These are phyloP conservation scores for Plantago coronopus DNA, from an alignment of 305 asterid genomes.

Conservation along the genomic window DNA sequence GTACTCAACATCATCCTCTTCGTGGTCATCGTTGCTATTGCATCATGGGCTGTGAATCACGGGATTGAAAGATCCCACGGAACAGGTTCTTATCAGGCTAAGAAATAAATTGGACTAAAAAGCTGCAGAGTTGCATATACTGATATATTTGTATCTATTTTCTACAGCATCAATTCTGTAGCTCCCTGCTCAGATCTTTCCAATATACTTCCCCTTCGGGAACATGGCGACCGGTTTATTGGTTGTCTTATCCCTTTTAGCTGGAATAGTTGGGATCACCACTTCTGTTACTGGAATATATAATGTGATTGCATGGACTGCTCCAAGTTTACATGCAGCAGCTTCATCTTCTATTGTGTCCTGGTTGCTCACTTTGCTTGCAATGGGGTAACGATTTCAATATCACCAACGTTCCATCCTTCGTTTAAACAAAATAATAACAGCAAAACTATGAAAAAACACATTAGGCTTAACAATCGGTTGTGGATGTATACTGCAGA, in stretches of 20 bases:
- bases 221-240: slow-evolving; percentile 86
- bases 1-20: slow-evolving; percentile 56
- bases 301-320: slow-evolving; percentile 50
- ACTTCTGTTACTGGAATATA: slow-evolving; percentile 59
- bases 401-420: slow-evolving; percentile 1
- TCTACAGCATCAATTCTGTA: slow-evolving; percentile 65
- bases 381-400: slow-evolving; percentile 65
- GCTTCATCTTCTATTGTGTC: slow-evolving; percentile 67
- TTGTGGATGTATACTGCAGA: slow-evolving; percentile 37
- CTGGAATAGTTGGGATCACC: slow-evolving; percentile 80
- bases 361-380: slow-evolving; percentile 71
- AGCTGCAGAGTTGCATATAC: neutral
- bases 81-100: slow-evolving; percentile 33
- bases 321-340: slow-evolving; percentile 70
- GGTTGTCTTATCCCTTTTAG: slow-evolving; percentile 63
- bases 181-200: slow-evolving; percentile 58
- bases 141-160: neutral
- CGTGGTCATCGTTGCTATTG: slow-evolving; percentile 49
- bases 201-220: slow-evolving; percentile 76
- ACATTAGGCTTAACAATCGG: neutral
- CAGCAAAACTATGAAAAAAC: neutral
- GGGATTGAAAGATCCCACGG: slow-evolving; percentile 57
- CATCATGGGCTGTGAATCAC: slow-evolving; percentile 79
- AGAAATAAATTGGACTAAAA: neutral
- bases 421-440: no score